A percentile compares a stretch with the other conserved stretches of the same genome.
phyloP scores from a whole-genome alignment of 371 early-diverging fungal genomes.

The Quaeritorhiza haematococci region DNA sequence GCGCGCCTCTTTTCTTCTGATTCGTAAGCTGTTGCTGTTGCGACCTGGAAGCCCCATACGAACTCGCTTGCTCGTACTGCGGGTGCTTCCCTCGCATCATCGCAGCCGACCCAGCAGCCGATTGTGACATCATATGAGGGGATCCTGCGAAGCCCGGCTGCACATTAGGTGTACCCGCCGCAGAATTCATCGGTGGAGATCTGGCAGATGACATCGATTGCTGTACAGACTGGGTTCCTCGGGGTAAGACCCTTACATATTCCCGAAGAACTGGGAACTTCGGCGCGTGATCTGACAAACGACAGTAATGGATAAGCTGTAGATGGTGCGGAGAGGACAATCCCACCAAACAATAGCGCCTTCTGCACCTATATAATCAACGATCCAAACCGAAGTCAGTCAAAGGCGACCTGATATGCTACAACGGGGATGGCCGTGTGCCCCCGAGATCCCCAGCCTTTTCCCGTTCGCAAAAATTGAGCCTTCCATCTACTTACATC shows the following conservation, averaged over 20 bases:
- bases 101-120: background rate
- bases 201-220: background rate
- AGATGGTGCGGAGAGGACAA: too few relatives aligned
- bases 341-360: too few relatives aligned
- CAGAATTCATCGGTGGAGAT: background rate
- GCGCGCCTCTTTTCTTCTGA: background rate
- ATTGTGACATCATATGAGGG: background rate
- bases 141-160: background rate
- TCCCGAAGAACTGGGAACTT: conserved; percentile 11
- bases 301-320: conserved; percentile 23
- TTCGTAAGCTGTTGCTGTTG: conserved; percentile 1
- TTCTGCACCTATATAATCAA: too few relatives aligned
- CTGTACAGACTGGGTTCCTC: conserved; percentile 5
- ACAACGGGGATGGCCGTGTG: too few relatives aligned
- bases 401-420: too few relatives aligned
- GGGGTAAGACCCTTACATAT: conserved; percentile 6
- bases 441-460: too few relatives aligned
- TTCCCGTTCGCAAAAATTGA: too few relatives aligned
- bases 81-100: background rate
- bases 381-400: too few relatives aligned
- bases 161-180: background rate
- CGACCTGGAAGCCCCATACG: background rate
- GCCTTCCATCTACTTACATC: too few relatives aligned
- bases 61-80: background rate
- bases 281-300: conserved; percentile 4